Conservation (phyloP, 331 rosid species). For the Pyracantha coccinea region DNA sequence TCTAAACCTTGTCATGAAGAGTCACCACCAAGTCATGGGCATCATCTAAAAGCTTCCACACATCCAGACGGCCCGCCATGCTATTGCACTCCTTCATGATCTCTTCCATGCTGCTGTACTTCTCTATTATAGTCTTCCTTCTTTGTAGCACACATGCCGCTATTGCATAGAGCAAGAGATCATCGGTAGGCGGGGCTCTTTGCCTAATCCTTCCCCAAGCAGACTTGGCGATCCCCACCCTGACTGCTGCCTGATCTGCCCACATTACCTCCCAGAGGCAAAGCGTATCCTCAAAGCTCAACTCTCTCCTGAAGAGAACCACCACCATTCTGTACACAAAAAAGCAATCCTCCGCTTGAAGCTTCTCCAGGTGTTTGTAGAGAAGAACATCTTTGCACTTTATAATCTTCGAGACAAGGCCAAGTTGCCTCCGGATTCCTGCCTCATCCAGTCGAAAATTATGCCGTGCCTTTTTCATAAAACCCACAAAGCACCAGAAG, state of each 20-base stretch:
- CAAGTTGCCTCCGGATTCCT: constrained; percentile 81
- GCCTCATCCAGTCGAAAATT: constrained; percentile 91
- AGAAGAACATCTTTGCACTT: constrained; percentile 70
- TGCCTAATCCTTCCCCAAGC: constrained; percentile 82
- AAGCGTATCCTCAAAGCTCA: constrained; percentile 77
- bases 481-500: constrained; percentile 95
- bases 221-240: constrained; percentile 74
- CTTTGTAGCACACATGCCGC: constrained; percentile 79
- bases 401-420: constrained; percentile 67
- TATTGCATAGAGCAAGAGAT: constrained; percentile 72
- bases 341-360: constrained; percentile 86
- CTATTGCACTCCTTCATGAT: constrained; percentile 84
- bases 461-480: constrained; percentile 91
- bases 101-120: constrained; percentile 91
- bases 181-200: constrained; percentile 86
- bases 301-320: constrained; percentile 82
- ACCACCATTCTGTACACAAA: constrained; percentile 94
- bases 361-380: constrained; percentile 80
- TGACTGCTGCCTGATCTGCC: constrained; percentile 91
- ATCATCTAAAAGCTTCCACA: constrained; percentile 88
- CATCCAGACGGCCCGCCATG: constrained; percentile 83
- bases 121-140: constrained; percentile 77
- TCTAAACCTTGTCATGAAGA: constrained; percentile 68
- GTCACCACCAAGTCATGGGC: constrained; percentile 87
- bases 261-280: constrained; percentile 96